Evolutionary conservation across 1,284 basidiomycete genomes (phyloP).

Genomic region (Cystobasidium slooffiae): DNA sequence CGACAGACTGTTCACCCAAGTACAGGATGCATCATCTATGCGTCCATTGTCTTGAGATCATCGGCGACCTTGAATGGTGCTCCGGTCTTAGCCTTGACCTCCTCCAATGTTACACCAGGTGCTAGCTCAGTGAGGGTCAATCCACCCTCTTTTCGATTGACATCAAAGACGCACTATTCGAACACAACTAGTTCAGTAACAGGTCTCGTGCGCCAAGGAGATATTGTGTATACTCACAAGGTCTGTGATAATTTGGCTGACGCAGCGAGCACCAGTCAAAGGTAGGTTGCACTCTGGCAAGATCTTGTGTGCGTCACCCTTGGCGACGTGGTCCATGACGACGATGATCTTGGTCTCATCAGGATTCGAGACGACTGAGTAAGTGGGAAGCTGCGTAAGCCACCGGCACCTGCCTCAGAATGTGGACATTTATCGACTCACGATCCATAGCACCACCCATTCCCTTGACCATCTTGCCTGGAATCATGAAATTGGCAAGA

Average conservation of each 20-base stretch:
- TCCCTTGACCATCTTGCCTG: conserved; percentile 60
- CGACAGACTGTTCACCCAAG: not conserved
- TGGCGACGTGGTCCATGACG: conserved; percentile 86
- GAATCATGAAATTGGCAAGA: conserved; percentile 90
- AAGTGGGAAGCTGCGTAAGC: not conserved
- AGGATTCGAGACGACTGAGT: conserved; percentile 82
- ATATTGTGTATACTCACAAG: conserved; percentile 62
- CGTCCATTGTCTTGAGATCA: conserved; percentile 36
- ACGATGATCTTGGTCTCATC: conserved; percentile 76
- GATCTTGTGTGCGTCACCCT: conserved; percentile 86
- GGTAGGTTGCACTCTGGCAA: conserved; percentile 80
- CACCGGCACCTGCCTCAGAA: not conserved
- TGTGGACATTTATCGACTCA: not conserved
- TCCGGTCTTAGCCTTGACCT: conserved; percentile 82
- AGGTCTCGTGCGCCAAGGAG: not conserved
- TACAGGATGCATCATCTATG: not conserved
- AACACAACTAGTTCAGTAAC: not conserved
- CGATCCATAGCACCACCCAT: conserved; percentile 79
- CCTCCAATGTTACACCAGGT: conserved; percentile 78
- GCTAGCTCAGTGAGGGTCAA: conserved; percentile 80
- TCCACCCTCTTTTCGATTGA: conserved; percentile 74
- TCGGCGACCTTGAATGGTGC: conserved; percentile 65
- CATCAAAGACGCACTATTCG: conserved; percentile 71
- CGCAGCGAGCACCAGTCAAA: conserved; percentile 80
- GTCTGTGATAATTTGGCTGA: conserved; percentile 90